Percentiles rank a stretch among this genome's conserved stretches.
phyloP scores from a whole-genome alignment of 1,139 yeast species.

The Nakaseomyces uthaithaninus region DNA sequence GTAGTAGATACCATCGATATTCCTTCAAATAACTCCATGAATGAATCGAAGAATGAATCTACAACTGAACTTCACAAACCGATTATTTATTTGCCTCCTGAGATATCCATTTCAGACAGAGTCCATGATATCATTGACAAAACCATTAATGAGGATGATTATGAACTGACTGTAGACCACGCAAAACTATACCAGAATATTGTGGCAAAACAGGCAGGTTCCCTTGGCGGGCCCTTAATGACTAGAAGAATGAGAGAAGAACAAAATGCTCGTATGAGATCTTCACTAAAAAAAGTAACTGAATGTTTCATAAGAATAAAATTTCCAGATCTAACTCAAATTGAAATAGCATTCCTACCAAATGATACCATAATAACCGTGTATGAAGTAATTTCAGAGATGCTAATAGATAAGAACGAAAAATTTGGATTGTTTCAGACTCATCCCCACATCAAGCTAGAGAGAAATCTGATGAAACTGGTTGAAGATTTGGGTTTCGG shows the following conservation, averaged over 20 bases:
- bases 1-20: too few species aligned
- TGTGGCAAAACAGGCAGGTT: constrained; percentile 36
- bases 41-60: too few species aligned
- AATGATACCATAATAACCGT: constrained; percentile 34
- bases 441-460: constrained; percentile 39
- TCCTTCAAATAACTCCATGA: too few species aligned
- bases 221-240: constrained; percentile 24
- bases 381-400: constrained; percentile 36
- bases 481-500: constrained; percentile 26
- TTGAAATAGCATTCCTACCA: constrained; percentile 43
- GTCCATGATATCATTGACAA: constrained; percentile 10
- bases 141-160: constrained; percentile 24
- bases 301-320: constrained; percentile 40
- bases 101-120: constrained; percentile 3
- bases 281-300: constrained; percentile 11
- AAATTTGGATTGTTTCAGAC: constrained; percentile 38
- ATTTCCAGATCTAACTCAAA: constrained; percentile 45
- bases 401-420: constrained; percentile 26
- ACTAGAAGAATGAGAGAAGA: constrained; percentile 32
- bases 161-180: constrained; percentile 45
- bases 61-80: constrained; percentile 11
- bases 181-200: constrained; percentile 46
- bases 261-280: constrained; percentile 14
- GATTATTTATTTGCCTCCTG: constrained; percentile 11
- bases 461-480: constrained; percentile 15